phyloP scores from a whole-genome alignment of 164 flowering plant species.

The Vitis labrusca region DNA sequence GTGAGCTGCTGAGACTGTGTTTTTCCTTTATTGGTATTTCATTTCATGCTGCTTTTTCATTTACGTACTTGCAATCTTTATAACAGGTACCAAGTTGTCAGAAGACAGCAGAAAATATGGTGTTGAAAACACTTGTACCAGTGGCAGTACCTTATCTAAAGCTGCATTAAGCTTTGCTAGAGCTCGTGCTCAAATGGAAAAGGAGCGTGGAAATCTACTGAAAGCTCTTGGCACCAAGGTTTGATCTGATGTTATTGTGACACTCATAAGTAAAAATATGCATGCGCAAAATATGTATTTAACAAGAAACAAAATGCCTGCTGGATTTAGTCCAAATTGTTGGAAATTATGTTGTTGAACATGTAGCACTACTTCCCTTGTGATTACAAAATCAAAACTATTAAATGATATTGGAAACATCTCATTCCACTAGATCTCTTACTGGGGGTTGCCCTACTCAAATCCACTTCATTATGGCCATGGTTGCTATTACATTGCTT shows the following conservation, averaged over 20 bases:
- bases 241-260: constrained; percentile 12
- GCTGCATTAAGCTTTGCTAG: constrained; percentile 72
- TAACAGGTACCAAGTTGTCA: constrained; percentile 76
- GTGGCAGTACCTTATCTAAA: constrained; percentile 69
- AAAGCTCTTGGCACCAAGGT: constrained; percentile 96
- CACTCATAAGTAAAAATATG: neutral
- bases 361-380: too few species aligned
- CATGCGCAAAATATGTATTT: neutral
- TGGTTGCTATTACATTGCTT: too few species aligned
- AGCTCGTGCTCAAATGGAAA: constrained; percentile 85
- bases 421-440: too few species aligned
- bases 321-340: too few species aligned
- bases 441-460: too few species aligned
- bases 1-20: constrained; percentile 31
- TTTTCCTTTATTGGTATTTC: neutral
- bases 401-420: too few species aligned
- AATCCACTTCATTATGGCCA: too few species aligned
- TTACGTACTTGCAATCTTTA: constrained; percentile 2
- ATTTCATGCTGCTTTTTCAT: too few species aligned
- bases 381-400: too few species aligned
- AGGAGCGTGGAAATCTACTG: constrained; percentile 74
- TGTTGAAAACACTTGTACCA: constrained; percentile 83
- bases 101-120: constrained; percentile 93
- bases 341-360: too few species aligned
- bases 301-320: too few species aligned